Percentiles rank a stretch among this genome's conserved stretches.
Evolutionary conservation across 768 basidiomycete genomes (phyloP).

Genomic region (Macrolepiota dolichaula): DNA sequence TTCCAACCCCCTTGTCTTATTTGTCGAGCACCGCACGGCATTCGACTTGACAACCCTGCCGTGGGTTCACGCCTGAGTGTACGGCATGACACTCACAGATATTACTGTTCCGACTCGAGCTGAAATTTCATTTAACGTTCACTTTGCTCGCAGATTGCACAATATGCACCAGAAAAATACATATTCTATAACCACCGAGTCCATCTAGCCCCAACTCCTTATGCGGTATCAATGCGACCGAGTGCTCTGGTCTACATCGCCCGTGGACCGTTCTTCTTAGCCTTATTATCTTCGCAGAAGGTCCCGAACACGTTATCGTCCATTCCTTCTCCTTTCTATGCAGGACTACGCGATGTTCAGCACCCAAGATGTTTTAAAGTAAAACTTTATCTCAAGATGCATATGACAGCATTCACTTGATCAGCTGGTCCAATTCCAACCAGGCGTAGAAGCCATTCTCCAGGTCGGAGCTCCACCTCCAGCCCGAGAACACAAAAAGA

Average conservation of each 20-base stretch:
- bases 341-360: not conserved
- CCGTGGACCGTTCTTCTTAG: not conserved
- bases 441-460: not conserved
- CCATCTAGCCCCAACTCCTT: not conserved
- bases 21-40: not conserved
- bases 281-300: not conserved
- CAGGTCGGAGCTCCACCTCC: not conserved
- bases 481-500: constrained; percentile 9
- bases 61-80: not conserved
- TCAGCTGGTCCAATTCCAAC: not conserved
- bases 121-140: not conserved
- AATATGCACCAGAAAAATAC: not conserved
- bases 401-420: not conserved
- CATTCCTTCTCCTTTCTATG: not conserved
- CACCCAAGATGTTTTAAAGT: not conserved
- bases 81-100: not conserved
- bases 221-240: not conserved
- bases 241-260: too few relatives aligned
- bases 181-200: constrained; percentile 2
- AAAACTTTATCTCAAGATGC: not conserved
- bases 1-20: not conserved
- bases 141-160: not conserved
- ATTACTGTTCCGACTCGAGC: constrained; percentile 2
- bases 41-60: not conserved
- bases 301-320: not conserved